These are phyloP conservation scores for Carex myosuroides DNA, from an alignment of 176 grass and related monocot genomes.

Conservation along the genomic window DNA sequence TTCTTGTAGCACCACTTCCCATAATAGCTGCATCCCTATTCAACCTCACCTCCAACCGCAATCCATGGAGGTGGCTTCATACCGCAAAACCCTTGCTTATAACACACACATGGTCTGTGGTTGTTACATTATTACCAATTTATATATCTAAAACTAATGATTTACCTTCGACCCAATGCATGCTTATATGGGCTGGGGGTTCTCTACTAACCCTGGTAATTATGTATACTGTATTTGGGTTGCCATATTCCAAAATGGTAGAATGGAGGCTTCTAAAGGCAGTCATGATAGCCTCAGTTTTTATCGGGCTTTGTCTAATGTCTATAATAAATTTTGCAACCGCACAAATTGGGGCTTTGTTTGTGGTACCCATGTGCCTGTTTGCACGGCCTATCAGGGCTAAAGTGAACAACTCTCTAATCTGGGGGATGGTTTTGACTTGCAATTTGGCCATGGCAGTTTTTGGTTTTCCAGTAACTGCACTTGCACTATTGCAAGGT, in stretches of 20 bases:
- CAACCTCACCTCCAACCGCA: constrained; percentile 25
- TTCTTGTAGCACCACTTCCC: constrained; percentile 68
- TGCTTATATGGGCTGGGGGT: constrained; percentile 48
- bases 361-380: constrained; percentile 75
- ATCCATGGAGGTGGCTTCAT: constrained; percentile 82
- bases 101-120: constrained; percentile 68
- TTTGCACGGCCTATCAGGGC: constrained; percentile 48
- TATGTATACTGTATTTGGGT: constrained; percentile 47
- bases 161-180: constrained; percentile 28
- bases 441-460: constrained; percentile 47
- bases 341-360: constrained; percentile 75
- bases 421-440: constrained; percentile 19
- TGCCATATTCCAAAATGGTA: constrained; percentile 44
- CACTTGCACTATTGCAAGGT: not conserved
- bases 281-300: constrained; percentile 52
- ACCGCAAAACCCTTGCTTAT: constrained; percentile 64
- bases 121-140: constrained; percentile 60
- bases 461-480: constrained; percentile 57
- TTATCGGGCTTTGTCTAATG: constrained; percentile 76
- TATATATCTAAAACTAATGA: constrained; percentile 21
- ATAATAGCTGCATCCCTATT: constrained; percentile 82
- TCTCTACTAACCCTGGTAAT: constrained; percentile 35
- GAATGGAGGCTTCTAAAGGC: constrained; percentile 85
- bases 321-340: constrained; percentile 94
- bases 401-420: constrained; percentile 21